phyloP scores from a whole-genome alignment of 805 yeast genomes.

The Schwanniomyces polymorphus region DNA sequence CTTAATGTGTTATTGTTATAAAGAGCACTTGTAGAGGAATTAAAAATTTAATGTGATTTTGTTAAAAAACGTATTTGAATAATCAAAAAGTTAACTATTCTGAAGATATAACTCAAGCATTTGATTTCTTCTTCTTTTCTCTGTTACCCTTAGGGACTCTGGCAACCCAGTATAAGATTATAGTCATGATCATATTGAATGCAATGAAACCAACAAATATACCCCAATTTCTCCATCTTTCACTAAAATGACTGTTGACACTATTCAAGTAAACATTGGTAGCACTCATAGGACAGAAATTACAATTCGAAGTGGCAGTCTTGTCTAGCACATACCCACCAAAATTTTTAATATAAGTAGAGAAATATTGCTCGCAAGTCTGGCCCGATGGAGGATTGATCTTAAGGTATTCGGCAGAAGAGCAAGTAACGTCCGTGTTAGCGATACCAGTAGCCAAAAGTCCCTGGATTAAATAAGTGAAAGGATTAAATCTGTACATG shows the following conservation, averaged over 20 bases:
- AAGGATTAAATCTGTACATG: constrained; percentile 70
- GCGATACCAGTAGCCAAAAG: constrained; percentile 33
- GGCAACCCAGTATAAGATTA: constrained; percentile 55
- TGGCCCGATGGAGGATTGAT: constrained; percentile 21
- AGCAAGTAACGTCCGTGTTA: constrained; percentile 36
- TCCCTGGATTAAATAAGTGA: constrained; percentile 67
- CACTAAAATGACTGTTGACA: constrained; percentile 43
- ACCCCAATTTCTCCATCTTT: constrained; percentile 70
- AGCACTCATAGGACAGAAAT: constrained; percentile 54
- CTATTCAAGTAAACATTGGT: constrained; percentile 61
- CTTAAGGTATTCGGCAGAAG: constrained; percentile 18
- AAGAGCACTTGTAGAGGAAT: too few species aligned
- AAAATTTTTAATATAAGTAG: constrained; percentile 26
- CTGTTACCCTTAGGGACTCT: constrained; percentile 71
- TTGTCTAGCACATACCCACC: constrained; percentile 52
- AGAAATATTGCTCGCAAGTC: constrained; percentile 21
- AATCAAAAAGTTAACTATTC: too few species aligned
- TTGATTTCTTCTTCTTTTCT: constrained; percentile 25
- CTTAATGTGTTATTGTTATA: too few species aligned
- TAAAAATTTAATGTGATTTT: too few species aligned
- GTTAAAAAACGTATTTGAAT: too few species aligned
- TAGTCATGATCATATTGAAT: constrained; percentile 30
- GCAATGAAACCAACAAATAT: constrained; percentile 41
- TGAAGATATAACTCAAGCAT: too few species aligned
- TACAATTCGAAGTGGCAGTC: constrained; percentile 52